phyloP scores from a whole-genome alignment of 768 basidiomycete species.

The Podaxis sp. region DNA sequence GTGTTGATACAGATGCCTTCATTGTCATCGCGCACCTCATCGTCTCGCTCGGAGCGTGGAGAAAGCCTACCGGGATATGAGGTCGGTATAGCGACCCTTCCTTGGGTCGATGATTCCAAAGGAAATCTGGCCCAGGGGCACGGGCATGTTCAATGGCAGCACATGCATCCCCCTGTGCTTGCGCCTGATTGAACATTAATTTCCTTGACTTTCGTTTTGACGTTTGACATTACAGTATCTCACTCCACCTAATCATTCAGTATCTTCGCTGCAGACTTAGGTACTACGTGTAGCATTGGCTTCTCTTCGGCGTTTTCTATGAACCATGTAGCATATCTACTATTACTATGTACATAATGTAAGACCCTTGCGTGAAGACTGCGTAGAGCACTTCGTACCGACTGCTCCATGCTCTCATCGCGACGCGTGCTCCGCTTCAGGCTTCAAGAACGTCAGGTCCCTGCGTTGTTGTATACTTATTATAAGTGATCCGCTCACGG shows the following conservation, averaged over 20 bases:
- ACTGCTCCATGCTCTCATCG: too few species aligned
- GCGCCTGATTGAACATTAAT: not conserved
- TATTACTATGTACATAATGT: not conserved
- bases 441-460: too few species aligned
- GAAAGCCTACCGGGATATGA: conserved; percentile 35
- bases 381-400: too few species aligned
- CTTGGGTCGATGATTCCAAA: conserved; percentile 24
- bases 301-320: not conserved
- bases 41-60: conserved; percentile 1
- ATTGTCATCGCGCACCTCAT: not conserved
- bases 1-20: conserved; percentile 51
- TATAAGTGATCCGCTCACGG: too few species aligned
- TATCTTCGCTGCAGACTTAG: not conserved
- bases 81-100: conserved; percentile 42
- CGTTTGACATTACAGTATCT: too few species aligned
- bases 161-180: not conserved
- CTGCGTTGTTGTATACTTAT: too few species aligned
- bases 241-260: too few species aligned
- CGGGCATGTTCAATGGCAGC: not conserved
- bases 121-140: not conserved
- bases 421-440: too few species aligned
- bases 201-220: not conserved
- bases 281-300: not conserved
- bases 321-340: not conserved
- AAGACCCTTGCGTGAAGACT: too few species aligned